phyloP scores from a whole-genome alignment of 192 early-diverging fungal species.

The Coemansia sp. region DNA sequence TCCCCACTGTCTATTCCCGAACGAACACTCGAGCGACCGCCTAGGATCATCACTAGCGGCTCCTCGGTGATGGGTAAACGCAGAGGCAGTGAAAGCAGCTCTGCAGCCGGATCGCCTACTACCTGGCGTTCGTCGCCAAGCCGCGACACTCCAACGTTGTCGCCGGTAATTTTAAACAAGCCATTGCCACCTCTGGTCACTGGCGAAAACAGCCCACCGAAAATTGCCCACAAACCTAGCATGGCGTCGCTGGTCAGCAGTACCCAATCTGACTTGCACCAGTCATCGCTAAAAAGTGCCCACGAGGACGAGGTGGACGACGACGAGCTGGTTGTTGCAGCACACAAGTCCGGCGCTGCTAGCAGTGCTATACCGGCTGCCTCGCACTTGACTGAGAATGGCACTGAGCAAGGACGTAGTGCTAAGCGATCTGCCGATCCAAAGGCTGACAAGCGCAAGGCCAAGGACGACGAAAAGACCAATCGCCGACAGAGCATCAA shows the following conservation, averaged over 20 bases:
- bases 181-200: slow-evolving; percentile 24
- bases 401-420: background rate
- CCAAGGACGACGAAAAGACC: slow-evolving; percentile 31
- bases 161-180: slow-evolving; percentile 26
- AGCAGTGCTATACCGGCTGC: background rate
- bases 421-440: background rate
- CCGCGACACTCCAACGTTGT: background rate
- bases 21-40: slow-evolving; percentile 1
- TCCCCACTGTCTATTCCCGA: slow-evolving; percentile 20
- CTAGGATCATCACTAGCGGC: background rate
- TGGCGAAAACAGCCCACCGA: slow-evolving; percentile 2
- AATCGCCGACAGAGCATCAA: slow-evolving; percentile 51
- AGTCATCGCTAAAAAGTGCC: background rate
- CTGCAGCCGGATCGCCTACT: background rate
- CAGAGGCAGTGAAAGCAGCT: slow-evolving; percentile 1
- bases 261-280: background rate
- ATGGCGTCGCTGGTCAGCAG: slow-evolving; percentile 1
- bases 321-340: background rate
- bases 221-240: slow-evolving; percentile 9
- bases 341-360: background rate
- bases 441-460: slow-evolving; percentile 13
- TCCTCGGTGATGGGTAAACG: background rate
- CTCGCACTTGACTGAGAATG: background rate
- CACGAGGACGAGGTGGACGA: background rate
- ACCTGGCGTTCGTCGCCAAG: background rate